Evolutionary conservation across 2,329 filamentous ascomycete species (phyloP).

Genomic region (Ploettnerulaceae sp.): DNA sequence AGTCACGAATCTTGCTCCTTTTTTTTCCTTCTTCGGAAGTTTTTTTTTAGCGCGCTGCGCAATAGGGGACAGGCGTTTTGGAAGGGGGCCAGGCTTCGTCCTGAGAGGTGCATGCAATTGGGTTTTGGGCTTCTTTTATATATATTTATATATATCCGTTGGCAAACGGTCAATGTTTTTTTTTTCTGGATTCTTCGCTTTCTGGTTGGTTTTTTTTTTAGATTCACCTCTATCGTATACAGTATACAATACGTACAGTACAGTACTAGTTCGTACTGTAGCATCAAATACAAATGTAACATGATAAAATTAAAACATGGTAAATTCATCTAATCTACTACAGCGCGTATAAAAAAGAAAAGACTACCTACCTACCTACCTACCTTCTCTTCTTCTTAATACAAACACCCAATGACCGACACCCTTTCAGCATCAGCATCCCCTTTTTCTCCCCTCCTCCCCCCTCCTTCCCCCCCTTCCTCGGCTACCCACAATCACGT

Average conservation of each 20-base stretch:
- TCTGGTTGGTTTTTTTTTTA: neutral
- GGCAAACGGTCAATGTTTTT: neutral
- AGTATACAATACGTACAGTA: too few relatives aligned
- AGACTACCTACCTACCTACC: too few relatives aligned
- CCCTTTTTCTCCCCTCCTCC: too few relatives aligned
- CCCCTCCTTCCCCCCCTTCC: neutral
- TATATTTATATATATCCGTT: slow-evolving; percentile 5
- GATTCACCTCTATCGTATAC: slow-evolving; percentile 3
- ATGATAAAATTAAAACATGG: too few relatives aligned
- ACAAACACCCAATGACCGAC: too few relatives aligned
- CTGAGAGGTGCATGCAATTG: slow-evolving; percentile 1
- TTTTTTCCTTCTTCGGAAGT: slow-evolving; percentile 17
- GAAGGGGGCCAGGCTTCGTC: slow-evolving; percentile 15
- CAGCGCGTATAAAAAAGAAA: too few relatives aligned
- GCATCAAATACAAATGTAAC: neutral
- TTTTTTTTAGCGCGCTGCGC: slow-evolving; percentile 19
- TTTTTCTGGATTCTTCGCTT: neutral
- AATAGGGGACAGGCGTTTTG: slow-evolving; percentile 22
- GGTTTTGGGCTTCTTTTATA: too few relatives aligned
- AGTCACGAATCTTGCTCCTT: slow-evolving; percentile 8
- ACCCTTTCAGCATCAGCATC: too few relatives aligned
- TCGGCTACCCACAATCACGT: neutral
- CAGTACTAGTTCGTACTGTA: too few relatives aligned
- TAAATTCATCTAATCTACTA: neutral
- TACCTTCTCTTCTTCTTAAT: too few relatives aligned